Conservation (phyloP, 148 eudicot species). For the Rhododendron ferrugineum region DNA sequence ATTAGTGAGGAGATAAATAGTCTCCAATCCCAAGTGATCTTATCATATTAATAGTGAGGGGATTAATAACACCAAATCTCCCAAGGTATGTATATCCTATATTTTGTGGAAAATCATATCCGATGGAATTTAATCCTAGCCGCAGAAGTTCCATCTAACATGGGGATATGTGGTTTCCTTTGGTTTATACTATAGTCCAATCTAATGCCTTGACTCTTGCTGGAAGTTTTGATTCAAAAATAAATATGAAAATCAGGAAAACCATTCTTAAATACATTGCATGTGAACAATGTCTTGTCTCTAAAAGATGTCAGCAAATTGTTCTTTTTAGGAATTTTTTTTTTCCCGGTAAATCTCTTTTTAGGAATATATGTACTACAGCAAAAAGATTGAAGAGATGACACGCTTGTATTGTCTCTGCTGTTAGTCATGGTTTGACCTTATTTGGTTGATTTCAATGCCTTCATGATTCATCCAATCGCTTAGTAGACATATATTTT, state of each 20-base stretch:
- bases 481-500: no score
- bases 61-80: background rate
- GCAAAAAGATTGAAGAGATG: background rate
- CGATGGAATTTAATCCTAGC: background rate
- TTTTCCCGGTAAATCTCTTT: no score
- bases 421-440: background rate
- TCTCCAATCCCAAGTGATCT: background rate
- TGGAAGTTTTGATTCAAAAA: background rate
- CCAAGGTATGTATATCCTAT: background rate
- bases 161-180: background rate
- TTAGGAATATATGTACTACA: background rate
- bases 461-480: no score
- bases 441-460: background rate
- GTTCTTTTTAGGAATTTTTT: background rate
- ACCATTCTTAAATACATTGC: background rate
- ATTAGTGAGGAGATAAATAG: background rate
- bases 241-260: background rate
- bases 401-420: background rate
- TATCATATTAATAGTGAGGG: background rate
- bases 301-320: background rate
- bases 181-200: background rate
- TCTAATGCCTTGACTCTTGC: background rate
- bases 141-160: background rate
- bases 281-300: background rate
- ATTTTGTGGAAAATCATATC: background rate